phyloP scores from a whole-genome alignment of 768 basidiomycete species.

The Daedaleopsis sinensis region DNA sequence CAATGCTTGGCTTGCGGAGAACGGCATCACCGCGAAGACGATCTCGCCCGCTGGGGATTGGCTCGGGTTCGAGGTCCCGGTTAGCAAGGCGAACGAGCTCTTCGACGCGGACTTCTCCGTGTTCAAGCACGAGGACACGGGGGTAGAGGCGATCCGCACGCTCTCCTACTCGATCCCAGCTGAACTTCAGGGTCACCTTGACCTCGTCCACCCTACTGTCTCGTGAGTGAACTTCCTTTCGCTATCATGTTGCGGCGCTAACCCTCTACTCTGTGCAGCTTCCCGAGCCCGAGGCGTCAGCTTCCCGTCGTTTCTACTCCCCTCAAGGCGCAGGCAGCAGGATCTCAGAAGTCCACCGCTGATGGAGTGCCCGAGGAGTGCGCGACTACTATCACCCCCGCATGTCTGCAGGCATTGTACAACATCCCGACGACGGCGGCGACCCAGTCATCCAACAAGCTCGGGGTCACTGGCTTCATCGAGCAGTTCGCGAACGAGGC shows the following conservation, averaged over 20 bases:
- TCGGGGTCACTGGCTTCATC: constrained; percentile 40
- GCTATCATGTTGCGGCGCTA: not conserved
- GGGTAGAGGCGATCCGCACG: constrained; percentile 30
- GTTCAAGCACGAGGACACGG: constrained; percentile 30
- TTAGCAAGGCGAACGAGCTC: constrained; percentile 33
- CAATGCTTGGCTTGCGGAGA: constrained; percentile 29
- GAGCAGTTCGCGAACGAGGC: constrained; percentile 31
- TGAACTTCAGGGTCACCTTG: constrained; percentile 28
- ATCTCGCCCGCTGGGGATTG: constrained; percentile 34
- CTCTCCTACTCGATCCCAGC: constrained; percentile 36
- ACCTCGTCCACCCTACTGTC: constrained; percentile 35
- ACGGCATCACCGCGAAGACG: constrained; percentile 26
- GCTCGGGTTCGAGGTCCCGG: constrained; percentile 28
- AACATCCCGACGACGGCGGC: constrained; percentile 29
- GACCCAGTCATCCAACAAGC: constrained; percentile 26
- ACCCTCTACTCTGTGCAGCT: not conserved
- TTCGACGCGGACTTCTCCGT: constrained; percentile 34
- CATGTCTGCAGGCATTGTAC: constrained; percentile 37
- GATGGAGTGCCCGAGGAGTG: constrained; percentile 26
- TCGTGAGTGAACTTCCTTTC: constrained; percentile 18
- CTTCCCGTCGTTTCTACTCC: constrained; percentile 9
- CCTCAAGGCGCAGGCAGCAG: constrained; percentile 22
- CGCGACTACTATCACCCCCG: constrained; percentile 29
- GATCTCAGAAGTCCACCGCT: constrained; percentile 5
- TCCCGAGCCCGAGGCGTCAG: constrained; percentile 17